phyloP scores from a whole-genome alignment of 2,329 filamentous ascomycete genomes.

The Huntiella savannae region DNA sequence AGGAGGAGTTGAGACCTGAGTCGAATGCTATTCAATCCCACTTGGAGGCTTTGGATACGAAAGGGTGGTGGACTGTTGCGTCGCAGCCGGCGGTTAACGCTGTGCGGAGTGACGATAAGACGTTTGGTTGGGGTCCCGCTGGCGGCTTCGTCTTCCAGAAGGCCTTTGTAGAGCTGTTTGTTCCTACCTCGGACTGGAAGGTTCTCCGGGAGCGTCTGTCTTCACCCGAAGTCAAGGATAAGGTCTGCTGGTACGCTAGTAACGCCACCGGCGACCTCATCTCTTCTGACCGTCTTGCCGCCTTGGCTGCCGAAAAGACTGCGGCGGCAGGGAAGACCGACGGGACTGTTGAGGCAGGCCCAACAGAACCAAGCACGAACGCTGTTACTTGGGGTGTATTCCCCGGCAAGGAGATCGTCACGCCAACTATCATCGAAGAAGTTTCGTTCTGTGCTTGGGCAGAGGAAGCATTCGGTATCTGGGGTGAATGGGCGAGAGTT shows the following conservation, averaged over 20 bases:
- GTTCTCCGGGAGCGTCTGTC: constrained; percentile 43
- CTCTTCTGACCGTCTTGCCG: constrained; percentile 34
- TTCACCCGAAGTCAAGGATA: constrained; percentile 37
- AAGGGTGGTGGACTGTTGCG: constrained; percentile 91
- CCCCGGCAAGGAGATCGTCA: constrained; percentile 86
- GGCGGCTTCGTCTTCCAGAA: constrained; percentile 97
- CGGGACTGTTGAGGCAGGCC: constrained; percentile 15
- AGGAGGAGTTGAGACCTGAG: constrained; percentile 70
- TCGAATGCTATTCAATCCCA: constrained; percentile 62
- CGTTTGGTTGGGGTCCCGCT: constrained; percentile 84
- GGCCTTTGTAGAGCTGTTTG: constrained; percentile 92
- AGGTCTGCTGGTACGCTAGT: constrained; percentile 73
- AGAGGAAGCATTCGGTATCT: constrained; percentile 91
- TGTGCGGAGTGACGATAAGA: constrained; percentile 50
- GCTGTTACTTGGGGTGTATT: constrained; percentile 96
- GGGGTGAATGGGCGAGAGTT: constrained; percentile 80
- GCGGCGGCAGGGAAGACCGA: neutral
- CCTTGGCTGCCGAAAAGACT: constrained; percentile 2
- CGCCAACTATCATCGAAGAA: constrained; percentile 89
- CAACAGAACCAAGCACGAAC: constrained; percentile 44
- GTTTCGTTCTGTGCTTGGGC: constrained; percentile 87
- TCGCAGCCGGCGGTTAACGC: constrained; percentile 91
- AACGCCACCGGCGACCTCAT: constrained; percentile 63
- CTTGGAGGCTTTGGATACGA: constrained; percentile 55
- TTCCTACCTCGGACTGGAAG: constrained; percentile 54